Evolutionary conservation across 1,139 yeast genomes (phyloP).

Genomic region (Pichia sp.): DNA sequence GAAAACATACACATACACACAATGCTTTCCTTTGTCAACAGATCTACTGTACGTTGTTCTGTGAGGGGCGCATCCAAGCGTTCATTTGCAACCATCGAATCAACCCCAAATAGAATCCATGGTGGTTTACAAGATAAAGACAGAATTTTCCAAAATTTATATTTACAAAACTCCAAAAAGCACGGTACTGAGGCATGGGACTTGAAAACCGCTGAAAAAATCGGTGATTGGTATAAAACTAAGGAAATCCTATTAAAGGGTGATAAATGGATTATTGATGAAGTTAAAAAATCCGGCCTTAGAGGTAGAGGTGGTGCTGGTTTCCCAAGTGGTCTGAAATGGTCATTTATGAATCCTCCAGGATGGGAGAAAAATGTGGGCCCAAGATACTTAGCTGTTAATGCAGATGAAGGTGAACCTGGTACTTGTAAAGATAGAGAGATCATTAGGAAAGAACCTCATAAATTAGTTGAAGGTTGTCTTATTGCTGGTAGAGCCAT

Average conservation of each 20-base stretch:
- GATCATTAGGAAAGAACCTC: conserved; percentile 84
- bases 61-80: conserved; percentile 7
- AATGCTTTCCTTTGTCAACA: conserved; percentile 11
- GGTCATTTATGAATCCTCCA: conserved; percentile 93
- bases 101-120: conserved; percentile 49
- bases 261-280: conserved; percentile 82
- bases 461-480: conserved; percentile 84
- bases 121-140: conserved; percentile 79
- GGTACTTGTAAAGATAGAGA: conserved; percentile 91
- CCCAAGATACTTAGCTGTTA: conserved; percentile 78
- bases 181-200: conserved; percentile 63
- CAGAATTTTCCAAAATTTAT: conserved; percentile 78
- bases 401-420: conserved; percentile 93
- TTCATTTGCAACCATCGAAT: conserved; percentile 26
- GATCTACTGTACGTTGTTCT: conserved; percentile 1
- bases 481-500: conserved; percentile 80
- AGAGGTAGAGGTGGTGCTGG: conserved; percentile 95
- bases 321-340: conserved; percentile 81
- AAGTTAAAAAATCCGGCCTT: conserved; percentile 74
- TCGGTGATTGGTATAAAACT: conserved; percentile 90
- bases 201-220: conserved; percentile 62
- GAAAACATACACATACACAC: not conserved
- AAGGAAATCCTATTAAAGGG: conserved; percentile 78
- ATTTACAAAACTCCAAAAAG: conserved; percentile 31
- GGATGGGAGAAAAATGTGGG: conserved; percentile 88